Conservation (phyloP, 441 rosid species). For the Raphanus hybrid region DNA sequence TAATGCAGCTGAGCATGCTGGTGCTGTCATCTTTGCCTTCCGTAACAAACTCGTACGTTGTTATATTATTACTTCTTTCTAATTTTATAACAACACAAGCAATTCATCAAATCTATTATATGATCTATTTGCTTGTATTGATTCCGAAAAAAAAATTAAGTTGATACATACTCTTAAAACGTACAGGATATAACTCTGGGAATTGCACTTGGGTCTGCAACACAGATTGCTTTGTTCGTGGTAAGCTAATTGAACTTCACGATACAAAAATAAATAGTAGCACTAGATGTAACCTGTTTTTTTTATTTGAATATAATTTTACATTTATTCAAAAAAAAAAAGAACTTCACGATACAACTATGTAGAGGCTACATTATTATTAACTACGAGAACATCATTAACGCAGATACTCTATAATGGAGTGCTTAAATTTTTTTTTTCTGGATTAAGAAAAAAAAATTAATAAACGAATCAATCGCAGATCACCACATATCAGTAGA, state of each 20-base stretch:
- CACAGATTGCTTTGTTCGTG: constrained; percentile 88
- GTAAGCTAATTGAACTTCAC: constrained; percentile 46
- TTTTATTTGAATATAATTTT: too few species aligned
- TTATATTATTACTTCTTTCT: background rate
- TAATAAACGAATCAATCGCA: too few species aligned
- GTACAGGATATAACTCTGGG: constrained; percentile 86
- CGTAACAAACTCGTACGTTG: constrained; percentile 77
- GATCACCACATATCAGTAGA: too few species aligned
- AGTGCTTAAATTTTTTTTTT: too few species aligned
- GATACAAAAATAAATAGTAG: background rate
- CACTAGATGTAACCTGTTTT: too few species aligned
- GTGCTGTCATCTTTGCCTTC: constrained; percentile 90
- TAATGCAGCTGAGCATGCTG: constrained; percentile 97
- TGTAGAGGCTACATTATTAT: constrained; percentile 6
- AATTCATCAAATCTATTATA: background rate
- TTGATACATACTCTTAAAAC: background rate
- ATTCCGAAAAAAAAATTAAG: background rate
- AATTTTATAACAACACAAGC: background rate
- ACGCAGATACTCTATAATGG: too few species aligned
- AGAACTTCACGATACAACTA: background rate
- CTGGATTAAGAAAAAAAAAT: too few species aligned
- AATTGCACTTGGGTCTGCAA: constrained; percentile 90
- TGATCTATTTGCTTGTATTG: background rate
- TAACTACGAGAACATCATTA: background rate
- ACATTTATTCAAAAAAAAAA: too few species aligned